phyloP scores from a whole-genome alignment of 768 basidiomycete genomes.

The Phaeotremella skinneri region DNA sequence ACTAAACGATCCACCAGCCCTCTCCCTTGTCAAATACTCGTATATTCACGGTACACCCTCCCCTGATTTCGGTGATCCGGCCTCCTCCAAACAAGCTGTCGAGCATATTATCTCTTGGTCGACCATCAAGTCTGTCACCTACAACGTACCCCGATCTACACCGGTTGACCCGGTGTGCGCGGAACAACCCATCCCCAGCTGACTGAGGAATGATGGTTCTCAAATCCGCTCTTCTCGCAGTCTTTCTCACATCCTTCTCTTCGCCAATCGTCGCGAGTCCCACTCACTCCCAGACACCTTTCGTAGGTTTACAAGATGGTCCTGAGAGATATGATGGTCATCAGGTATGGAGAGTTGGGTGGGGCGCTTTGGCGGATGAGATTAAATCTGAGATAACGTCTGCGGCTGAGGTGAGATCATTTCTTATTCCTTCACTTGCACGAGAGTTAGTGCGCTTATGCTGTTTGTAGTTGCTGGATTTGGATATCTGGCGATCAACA shows the following conservation, averaged over 20 bases:
- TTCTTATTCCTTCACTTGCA: not conserved
- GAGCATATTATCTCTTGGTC: too few relatives aligned
- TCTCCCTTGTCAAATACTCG: too few relatives aligned
- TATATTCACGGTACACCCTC: not conserved
- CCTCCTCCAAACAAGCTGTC: too few relatives aligned
- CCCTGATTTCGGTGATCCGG: not conserved
- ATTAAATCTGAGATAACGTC: constrained; percentile 10
- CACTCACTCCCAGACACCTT: not conserved
- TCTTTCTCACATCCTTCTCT: constrained; percentile 2
- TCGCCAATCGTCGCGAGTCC: constrained; percentile 3
- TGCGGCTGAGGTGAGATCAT: constrained; percentile 30
- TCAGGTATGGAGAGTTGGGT: constrained; percentile 37
- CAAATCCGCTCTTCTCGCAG: constrained; percentile 8
- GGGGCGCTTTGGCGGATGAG: constrained; percentile 8
- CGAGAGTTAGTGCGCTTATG: not conserved
- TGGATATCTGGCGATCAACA: constrained; percentile 48
- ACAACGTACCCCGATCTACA: too few relatives aligned
- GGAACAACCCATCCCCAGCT: not conserved
- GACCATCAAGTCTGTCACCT: too few relatives aligned
- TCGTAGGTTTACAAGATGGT: not conserved
- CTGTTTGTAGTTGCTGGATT: constrained; percentile 27
- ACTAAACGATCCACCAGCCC: too few relatives aligned
- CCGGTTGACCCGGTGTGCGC: too few relatives aligned
- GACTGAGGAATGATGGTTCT: too few relatives aligned
- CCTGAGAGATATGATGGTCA: constrained; percentile 28